Conservation (phyloP, 192 early-diverging fungal species). For the Geranomyces variabilis region DNA sequence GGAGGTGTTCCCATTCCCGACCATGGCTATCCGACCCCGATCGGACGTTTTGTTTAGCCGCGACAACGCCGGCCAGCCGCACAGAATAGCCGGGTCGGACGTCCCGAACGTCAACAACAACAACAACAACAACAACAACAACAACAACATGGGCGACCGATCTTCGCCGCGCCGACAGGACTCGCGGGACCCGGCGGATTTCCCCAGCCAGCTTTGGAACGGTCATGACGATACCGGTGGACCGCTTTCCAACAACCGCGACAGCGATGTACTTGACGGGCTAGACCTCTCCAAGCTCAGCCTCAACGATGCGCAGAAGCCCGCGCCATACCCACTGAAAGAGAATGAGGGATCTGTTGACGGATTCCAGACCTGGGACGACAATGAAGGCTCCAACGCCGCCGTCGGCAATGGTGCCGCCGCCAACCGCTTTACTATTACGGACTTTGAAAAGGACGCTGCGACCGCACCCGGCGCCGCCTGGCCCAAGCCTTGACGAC, state of each 20-base stretch:
- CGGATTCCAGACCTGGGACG: neutral
- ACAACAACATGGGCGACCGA: neutral
- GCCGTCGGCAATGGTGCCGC: neutral
- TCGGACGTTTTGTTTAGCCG: constrained; percentile 47
- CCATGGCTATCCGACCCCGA: constrained; percentile 35
- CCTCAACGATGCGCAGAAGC: constrained; percentile 1
- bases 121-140: neutral
- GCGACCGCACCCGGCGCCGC: neutral
- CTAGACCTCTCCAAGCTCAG: constrained; percentile 21
- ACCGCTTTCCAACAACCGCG: neutral
- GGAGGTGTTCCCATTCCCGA: constrained; percentile 66
- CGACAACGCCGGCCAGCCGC: constrained; percentile 35
- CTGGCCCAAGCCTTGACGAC: neutral
- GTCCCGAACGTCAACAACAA: neutral
- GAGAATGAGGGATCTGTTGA: neutral
- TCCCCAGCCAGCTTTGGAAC: neutral
- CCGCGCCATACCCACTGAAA: neutral
- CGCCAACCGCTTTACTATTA: neutral
- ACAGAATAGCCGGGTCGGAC: neutral
- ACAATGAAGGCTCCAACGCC: neutral
- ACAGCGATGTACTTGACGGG: constrained; percentile 8
- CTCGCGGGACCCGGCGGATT: constrained; percentile 2
- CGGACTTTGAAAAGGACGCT: neutral
- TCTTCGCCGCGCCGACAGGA: neutral
- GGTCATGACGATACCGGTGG: neutral